Evolutionary conservation across 805 yeast species (phyloP).

Genomic region (Schwanniomyces vanrijiae): DNA sequence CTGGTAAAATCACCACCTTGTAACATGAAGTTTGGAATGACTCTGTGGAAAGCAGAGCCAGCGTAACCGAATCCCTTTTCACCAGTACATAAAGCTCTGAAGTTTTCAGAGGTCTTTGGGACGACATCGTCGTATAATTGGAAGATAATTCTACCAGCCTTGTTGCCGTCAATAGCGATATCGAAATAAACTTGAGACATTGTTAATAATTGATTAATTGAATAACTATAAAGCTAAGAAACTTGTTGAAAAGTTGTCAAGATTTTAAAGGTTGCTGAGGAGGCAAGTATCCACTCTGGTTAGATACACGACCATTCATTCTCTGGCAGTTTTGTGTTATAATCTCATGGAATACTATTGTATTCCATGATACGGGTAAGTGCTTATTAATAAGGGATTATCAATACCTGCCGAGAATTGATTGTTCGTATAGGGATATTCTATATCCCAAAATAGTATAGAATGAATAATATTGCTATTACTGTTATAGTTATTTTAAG

Average conservation of each 20-base stretch:
- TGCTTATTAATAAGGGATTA: background rate
- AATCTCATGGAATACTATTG: background rate
- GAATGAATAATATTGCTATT: no score
- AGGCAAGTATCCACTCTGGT: background rate
- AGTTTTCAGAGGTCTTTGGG: conserved; percentile 80
- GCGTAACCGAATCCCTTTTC: conserved; percentile 93
- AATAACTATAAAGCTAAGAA: background rate
- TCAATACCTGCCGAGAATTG: background rate
- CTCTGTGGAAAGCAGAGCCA: conserved; percentile 91
- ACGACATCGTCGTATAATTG: conserved; percentile 54
- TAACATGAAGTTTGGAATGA: conserved; percentile 93
- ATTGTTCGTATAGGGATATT: background rate
- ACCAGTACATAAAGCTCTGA: conserved; percentile 83
- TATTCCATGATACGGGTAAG: background rate
- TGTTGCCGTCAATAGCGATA: conserved; percentile 73
- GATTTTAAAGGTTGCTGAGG: conserved; percentile 1
- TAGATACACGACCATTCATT: background rate
- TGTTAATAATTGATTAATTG: background rate
- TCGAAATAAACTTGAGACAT: conserved; percentile 82
- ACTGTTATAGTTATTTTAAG: no score
- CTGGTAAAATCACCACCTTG: conserved; percentile 66
- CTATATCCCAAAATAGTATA: background rate
- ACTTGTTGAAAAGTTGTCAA: background rate
- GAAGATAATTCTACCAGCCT: conserved; percentile 81
- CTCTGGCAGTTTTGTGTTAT: background rate